Percentiles rank a stretch among this genome's conserved stretches.
Conservation (phyloP, 805 yeast species). For the Ogataea ganodermae region DNA sequence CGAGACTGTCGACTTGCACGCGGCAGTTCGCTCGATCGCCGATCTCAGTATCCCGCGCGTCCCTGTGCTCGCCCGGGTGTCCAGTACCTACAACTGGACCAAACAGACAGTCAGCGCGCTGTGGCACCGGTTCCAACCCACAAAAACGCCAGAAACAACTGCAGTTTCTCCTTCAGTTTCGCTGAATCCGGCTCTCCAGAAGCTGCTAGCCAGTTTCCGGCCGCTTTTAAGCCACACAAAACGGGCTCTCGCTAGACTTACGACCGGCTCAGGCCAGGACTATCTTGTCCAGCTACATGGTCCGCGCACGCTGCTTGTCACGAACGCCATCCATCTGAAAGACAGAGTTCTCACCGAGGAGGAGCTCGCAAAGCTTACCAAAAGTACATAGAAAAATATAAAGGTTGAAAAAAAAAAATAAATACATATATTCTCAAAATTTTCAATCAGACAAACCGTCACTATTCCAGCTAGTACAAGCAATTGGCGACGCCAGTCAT, state of each 20-base stretch:
- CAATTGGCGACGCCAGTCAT: not conserved
- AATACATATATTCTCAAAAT: not conserved
- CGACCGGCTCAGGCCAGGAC: constrained; percentile 25
- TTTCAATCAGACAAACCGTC: too few relatives aligned
- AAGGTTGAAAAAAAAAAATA: not conserved
- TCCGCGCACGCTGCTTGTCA: constrained; percentile 34
- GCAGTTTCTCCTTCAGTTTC: not conserved
- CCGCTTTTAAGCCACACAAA: not conserved
- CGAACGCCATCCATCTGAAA: constrained; percentile 30
- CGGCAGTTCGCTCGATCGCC: constrained; percentile 22
- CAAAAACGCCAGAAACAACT: not conserved
- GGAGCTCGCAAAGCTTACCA: constrained; percentile 24
- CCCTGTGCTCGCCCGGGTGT: constrained; percentile 8
- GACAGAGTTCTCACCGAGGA: constrained; percentile 26
- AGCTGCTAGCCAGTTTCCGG: constrained; percentile 1
- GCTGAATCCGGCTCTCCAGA: not conserved
- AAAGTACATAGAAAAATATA: constrained; percentile 1
- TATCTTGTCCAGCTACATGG: constrained; percentile 33
- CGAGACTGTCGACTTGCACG: constrained; percentile 8
- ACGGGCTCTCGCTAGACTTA: constrained; percentile 12
- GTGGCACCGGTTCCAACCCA: not conserved
- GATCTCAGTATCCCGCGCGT: constrained; percentile 30
- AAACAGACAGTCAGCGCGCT: not conserved
- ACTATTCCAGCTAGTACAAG: too few relatives aligned
- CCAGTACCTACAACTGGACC: not conserved